phyloP scores from a whole-genome alignment of 2,329 filamentous ascomycete genomes.

The Pseudopithomyces maydicus region DNA sequence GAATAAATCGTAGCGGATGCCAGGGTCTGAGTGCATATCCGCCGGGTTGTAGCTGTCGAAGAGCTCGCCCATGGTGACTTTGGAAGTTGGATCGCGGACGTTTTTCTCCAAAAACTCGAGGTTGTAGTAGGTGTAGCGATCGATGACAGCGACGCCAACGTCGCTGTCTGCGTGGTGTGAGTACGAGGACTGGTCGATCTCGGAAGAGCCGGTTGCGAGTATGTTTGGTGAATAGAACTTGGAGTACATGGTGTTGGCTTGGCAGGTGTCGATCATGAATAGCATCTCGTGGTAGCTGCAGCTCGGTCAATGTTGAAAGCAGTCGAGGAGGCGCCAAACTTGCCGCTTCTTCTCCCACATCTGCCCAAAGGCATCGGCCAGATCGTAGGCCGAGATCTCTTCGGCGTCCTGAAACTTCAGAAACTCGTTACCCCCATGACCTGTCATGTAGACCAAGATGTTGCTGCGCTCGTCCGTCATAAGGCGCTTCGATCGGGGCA shows the following conservation, averaged over 20 bases:
- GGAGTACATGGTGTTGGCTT: slow-evolving; percentile 99
- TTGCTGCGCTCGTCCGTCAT: slow-evolving; percentile 96
- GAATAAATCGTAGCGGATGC: slow-evolving; percentile 95
- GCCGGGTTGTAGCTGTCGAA: slow-evolving; percentile 95
- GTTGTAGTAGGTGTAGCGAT: slow-evolving; percentile 98
- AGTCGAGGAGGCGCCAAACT: slow-evolving; percentile 1
- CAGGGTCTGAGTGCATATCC: slow-evolving; percentile 92
- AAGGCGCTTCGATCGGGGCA: slow-evolving; percentile 90
- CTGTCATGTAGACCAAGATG: slow-evolving; percentile 98
- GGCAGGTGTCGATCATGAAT: slow-evolving; percentile 99
- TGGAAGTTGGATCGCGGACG: slow-evolving; percentile 82
- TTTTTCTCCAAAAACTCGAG: slow-evolving; percentile 94
- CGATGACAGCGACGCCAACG: slow-evolving; percentile 96
- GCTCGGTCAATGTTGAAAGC: not conserved
- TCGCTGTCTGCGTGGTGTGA: slow-evolving; percentile 98
- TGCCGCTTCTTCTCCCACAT: slow-evolving; percentile 99
- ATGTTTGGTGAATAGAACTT: slow-evolving; percentile 98
- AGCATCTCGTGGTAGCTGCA: slow-evolving; percentile 89
- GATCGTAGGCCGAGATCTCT: slow-evolving; percentile 93
- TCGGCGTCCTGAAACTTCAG: slow-evolving; percentile 98
- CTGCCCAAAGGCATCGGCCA: slow-evolving; percentile 96
- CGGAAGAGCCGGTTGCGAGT: slow-evolving; percentile 94
- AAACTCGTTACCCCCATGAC: slow-evolving; percentile 96
- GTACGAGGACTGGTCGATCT: slow-evolving; percentile 95
- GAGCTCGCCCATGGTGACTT: slow-evolving; percentile 88